Conservation (phyloP, 352 stramenopile species). For the Bremia lactucae region DNA sequence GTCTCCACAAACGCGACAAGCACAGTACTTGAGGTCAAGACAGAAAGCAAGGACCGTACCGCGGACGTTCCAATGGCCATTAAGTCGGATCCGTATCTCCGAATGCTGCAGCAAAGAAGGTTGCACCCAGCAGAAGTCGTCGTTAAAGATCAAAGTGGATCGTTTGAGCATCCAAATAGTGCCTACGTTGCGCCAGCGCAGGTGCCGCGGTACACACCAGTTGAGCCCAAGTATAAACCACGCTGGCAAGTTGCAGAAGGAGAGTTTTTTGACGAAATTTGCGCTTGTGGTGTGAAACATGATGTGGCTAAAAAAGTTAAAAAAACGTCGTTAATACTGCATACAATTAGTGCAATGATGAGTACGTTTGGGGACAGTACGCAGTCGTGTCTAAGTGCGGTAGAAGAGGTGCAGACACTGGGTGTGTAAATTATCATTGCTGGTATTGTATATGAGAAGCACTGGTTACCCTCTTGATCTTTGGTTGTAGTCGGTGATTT, state of each 20-base stretch:
- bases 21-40: conserved; percentile 1
- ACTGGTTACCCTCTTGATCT: background rate
- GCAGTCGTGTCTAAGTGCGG: conserved; percentile 42
- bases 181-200: conserved; percentile 44
- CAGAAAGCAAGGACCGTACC: conserved; percentile 5
- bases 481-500: conserved; percentile 41
- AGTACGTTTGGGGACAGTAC: conserved; percentile 67
- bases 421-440: conserved; percentile 15
- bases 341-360: conserved; percentile 75
- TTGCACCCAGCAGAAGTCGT: conserved; percentile 17
- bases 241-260: conserved; percentile 63
- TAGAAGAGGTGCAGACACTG: conserved; percentile 42
- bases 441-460: background rate
- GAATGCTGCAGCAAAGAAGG: conserved; percentile 68
- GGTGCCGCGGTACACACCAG: conserved; percentile 34
- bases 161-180: conserved; percentile 38
- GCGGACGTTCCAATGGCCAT: conserved; percentile 14
- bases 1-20: conserved; percentile 1
- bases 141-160: background rate
- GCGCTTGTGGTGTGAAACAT: conserved; percentile 50
- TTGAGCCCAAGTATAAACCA: conserved; percentile 28
- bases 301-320: conserved; percentile 23
- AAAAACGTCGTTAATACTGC: conserved; percentile 33
- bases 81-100: conserved; percentile 60
- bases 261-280: conserved; percentile 58